phyloP scores from a whole-genome alignment of 331 rosid genomes.

The Rhamnella rubrinervis region DNA sequence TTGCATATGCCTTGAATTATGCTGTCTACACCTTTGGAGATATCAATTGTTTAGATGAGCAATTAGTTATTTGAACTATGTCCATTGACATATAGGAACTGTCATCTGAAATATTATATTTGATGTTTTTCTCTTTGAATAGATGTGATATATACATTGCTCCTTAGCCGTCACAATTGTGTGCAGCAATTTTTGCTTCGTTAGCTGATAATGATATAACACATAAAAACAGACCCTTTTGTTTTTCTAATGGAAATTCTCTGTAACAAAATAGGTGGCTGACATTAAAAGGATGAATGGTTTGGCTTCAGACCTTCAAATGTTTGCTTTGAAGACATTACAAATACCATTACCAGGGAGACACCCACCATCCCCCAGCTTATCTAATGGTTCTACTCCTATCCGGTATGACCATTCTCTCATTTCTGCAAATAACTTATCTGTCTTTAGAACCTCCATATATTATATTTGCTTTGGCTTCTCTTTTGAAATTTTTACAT shows the following conservation, averaged over 20 bases:
- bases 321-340: conserved; percentile 76
- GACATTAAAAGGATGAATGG: conserved; percentile 84
- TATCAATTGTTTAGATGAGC: no score
- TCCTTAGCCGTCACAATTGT: no score
- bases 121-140: background rate
- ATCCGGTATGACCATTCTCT: conserved; percentile 39
- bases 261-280: conserved; percentile 56
- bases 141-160: background rate
- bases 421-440: conserved; percentile 1
- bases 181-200: background rate
- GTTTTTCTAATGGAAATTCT: conserved; percentile 13
- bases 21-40: no score
- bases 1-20: no score
- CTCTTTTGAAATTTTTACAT: no score
- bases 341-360: conserved; percentile 86
- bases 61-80: no score
- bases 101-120: background rate
- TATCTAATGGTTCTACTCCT: conserved; percentile 39
- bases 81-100: no score
- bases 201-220: conserved; percentile 9
- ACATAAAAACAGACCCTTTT: background rate
- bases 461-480: no score
- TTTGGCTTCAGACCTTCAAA: conserved; percentile 79
- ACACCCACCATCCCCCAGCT: conserved; percentile 63
- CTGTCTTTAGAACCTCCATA: no score